A percentile compares a stretch with the other conserved stretches of the same genome.
phyloP scores from a whole-genome alignment of 2,329 filamentous ascomycete genomes.

The Penicillium sp. region DNA sequence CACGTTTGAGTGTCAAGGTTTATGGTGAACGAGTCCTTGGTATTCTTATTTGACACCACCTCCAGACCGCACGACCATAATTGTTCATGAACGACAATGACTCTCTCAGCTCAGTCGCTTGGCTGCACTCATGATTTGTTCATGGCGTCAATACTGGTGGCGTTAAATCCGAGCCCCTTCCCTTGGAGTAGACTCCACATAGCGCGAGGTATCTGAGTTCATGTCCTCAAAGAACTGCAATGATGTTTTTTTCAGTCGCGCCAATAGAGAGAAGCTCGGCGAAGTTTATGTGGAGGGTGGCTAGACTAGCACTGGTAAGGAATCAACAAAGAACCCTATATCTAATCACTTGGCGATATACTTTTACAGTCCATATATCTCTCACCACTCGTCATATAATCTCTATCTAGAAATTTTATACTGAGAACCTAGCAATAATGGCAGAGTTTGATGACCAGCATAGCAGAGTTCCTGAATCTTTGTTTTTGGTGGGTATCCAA shows the following conservation, averaged over 20 bases:
- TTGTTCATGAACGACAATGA: background rate
- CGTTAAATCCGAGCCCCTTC: background rate
- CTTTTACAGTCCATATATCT: background rate
- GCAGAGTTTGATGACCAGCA: background rate
- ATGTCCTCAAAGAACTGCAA: background rate
- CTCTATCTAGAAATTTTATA: too few relatives aligned
- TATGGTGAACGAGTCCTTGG: background rate
- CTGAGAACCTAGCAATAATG: background rate
- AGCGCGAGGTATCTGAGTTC: background rate
- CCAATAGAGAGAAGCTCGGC: background rate
- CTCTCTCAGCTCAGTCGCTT: background rate
- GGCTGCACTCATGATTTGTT: background rate
- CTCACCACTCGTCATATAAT: background rate
- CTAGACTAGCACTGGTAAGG: background rate
- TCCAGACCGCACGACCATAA: too few relatives aligned
- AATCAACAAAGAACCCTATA: background rate
- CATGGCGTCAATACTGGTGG: background rate
- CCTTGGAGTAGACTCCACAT: background rate
- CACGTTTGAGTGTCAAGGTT: background rate
- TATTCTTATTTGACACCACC: background rate
- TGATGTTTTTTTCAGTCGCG: background rate
- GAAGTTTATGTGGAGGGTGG: background rate
- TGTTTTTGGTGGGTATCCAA: slow-evolving; percentile 3
- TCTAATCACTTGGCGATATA: background rate
- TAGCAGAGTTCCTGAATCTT: slow-evolving; percentile 1